Evolutionary conservation across 164 flowering plant species (phyloP).

Genomic region (Sextonia rubra): DNA sequence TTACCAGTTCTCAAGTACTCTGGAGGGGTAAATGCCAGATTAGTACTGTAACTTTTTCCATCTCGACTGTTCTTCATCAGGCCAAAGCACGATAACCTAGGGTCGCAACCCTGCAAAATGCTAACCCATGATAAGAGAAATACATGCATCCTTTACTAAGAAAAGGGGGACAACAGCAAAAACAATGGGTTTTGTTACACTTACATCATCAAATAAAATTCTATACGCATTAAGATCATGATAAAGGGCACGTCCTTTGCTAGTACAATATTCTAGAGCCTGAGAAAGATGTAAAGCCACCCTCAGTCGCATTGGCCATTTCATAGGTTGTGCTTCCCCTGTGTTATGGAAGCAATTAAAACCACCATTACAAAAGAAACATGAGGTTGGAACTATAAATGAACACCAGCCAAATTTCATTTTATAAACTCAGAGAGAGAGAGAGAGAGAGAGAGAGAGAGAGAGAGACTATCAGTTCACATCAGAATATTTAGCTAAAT

Average conservation of each 20-base stretch:
- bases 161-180: not conserved
- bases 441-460: no score
- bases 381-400: not conserved
- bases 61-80: slow-evolving; percentile 92
- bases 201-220: slow-evolving; percentile 78
- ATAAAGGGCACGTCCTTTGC: slow-evolving; percentile 80
- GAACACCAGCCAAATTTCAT: not conserved
- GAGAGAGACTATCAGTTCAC: no score
- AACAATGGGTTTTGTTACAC: slow-evolving; percentile 6
- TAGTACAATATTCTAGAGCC: slow-evolving; percentile 86
- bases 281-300: slow-evolving; percentile 84
- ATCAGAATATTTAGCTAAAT: no score
- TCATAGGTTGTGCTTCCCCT: slow-evolving; percentile 95
- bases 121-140: slow-evolving; percentile 15
- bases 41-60: slow-evolving; percentile 90
- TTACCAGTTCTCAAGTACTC: slow-evolving; percentile 83
- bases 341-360: slow-evolving; percentile 8
- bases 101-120: slow-evolving; percentile 62
- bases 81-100: slow-evolving; percentile 86
- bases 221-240: slow-evolving; percentile 94
- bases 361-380: not conserved
- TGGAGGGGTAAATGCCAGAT: slow-evolving; percentile 89
- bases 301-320: slow-evolving; percentile 89
- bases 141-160: not conserved
- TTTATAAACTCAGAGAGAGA: no score